Evolutionary conservation across 2,329 filamentous ascomycete genomes (phyloP).

Genomic region (Pseudophaeomoniella oleicola): DNA sequence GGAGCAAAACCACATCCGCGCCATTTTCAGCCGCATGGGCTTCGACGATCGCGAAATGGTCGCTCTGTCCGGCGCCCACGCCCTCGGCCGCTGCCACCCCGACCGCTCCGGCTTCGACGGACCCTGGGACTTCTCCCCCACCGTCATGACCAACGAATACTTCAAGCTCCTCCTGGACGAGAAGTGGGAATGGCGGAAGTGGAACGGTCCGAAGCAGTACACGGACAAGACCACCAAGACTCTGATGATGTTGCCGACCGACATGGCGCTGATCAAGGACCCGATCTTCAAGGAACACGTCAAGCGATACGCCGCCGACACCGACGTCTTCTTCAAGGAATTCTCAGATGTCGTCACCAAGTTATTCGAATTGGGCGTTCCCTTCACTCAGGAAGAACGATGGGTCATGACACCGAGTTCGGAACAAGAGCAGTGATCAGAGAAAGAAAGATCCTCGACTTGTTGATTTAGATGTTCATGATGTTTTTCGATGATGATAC

Average conservation of each 20-base stretch:
- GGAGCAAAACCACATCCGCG: conserved; percentile 66
- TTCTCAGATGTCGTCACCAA: conserved; percentile 65
- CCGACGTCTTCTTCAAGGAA: conserved; percentile 84
- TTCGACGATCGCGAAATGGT: conserved; percentile 97
- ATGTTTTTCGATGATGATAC: background rate
- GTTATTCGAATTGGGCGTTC: conserved; percentile 89
- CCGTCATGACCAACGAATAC: conserved; percentile 87
- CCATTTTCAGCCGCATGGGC: conserved; percentile 93
- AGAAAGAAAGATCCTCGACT: background rate
- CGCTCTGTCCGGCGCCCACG: conserved; percentile 72
- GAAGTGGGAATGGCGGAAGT: conserved; percentile 87
- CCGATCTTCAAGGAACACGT: conserved; percentile 70
- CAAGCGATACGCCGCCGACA: conserved; percentile 82
- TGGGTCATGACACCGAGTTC: conserved; percentile 50
- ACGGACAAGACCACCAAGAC: conserved; percentile 76
- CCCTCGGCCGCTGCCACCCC: conserved; percentile 76
- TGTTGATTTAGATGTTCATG: background rate
- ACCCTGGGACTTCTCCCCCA: conserved; percentile 85
- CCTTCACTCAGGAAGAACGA: conserved; percentile 52
- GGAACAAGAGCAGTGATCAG: conserved; percentile 3
- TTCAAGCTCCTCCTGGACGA: conserved; percentile 75
- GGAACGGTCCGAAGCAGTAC: conserved; percentile 82
- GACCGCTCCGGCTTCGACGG: conserved; percentile 80
- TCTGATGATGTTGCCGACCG: conserved; percentile 95
- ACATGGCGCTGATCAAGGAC: conserved; percentile 77